These are phyloP conservation scores for Sporothrix pallida DNA, from an alignment of 2,329 filamentous ascomycete genomes.

Conservation along the genomic window DNA sequence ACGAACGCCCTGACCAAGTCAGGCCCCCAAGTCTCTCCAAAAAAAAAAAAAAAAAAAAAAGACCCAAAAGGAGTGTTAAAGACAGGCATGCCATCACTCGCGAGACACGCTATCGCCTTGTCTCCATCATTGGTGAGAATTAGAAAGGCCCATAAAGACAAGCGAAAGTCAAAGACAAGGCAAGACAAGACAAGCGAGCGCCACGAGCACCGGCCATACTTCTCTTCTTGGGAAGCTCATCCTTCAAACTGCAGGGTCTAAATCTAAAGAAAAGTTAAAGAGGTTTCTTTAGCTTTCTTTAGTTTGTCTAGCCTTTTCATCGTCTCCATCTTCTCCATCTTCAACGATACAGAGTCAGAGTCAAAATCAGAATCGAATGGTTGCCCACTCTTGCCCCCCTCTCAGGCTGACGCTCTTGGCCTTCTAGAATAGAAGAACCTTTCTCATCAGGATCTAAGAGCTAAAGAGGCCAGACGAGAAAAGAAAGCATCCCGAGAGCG, in stretches of 20 bases:
- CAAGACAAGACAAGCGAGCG: neutral
- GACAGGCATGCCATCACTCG: neutral
- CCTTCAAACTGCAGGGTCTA: neutral
- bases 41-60: neutral
- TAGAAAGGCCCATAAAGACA: neutral
- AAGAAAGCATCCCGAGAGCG: neutral
- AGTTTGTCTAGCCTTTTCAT: neutral
- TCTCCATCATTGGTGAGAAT: neutral
- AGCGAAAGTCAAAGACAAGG: too few relatives aligned
- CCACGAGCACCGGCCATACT: conserved; percentile 8
- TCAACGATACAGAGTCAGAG: neutral
- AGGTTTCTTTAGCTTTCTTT: neutral
- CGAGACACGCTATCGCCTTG: conserved; percentile 16
- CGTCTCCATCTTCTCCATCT: neutral
- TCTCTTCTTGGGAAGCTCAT: conserved; percentile 18
- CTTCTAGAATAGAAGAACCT: conserved; percentile 16
- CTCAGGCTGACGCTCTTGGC: neutral
- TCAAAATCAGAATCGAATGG: neutral
- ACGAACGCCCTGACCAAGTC: neutral
- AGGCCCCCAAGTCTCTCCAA: neutral
- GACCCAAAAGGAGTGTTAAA: neutral
- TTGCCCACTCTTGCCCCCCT: neutral
- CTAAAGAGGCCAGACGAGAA: neutral
- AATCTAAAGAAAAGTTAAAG: neutral
- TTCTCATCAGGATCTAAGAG: neutral